These are phyloP conservation scores for Trametes sanguinea DNA, from an alignment of 768 basidiomycete genomes.

Conservation along the genomic window DNA sequence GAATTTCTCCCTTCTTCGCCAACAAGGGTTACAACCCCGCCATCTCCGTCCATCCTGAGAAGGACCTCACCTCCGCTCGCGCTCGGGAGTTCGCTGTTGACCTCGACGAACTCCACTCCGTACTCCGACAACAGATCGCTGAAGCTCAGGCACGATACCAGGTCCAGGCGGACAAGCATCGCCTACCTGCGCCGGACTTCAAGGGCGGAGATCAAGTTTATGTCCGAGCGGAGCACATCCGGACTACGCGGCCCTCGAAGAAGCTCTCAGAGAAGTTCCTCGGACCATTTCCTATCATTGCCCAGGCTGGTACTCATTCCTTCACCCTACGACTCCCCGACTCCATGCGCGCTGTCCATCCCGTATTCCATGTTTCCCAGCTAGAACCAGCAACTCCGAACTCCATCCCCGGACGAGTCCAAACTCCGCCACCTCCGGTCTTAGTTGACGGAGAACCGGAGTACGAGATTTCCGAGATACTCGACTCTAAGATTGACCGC, in stretches of 20 bases:
- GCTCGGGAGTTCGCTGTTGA: constrained; percentile 24
- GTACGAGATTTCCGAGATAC: constrained; percentile 18
- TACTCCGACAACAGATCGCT: constrained; percentile 22
- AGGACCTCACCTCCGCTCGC: constrained; percentile 13
- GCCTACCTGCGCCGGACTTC: constrained; percentile 1
- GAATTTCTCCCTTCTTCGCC: constrained; percentile 4
- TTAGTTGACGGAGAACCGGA: constrained; percentile 13
- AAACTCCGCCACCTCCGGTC: constrained; percentile 13
- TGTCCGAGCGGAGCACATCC: not conserved
- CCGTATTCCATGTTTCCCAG: constrained; percentile 28
- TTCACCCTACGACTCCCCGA: constrained; percentile 28
- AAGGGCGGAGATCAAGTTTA: not conserved
- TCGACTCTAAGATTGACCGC: constrained; percentile 17
- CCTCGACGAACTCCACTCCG: constrained; percentile 25
- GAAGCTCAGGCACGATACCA: constrained; percentile 20
- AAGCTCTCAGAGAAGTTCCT: constrained; percentile 29
- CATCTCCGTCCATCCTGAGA: constrained; percentile 14
- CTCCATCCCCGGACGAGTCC: not conserved
- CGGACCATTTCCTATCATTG: constrained; percentile 28
- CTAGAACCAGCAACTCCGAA: constrained; percentile 1
- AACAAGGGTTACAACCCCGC: constrained; percentile 18
- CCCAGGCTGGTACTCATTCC: constrained; percentile 23
- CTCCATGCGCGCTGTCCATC: constrained; percentile 24
- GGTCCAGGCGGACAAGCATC: constrained; percentile 5
- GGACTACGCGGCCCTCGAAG: constrained; percentile 14